phyloP scores from a whole-genome alignment of 2,329 filamentous ascomycete species.

The Colletotrichum sp. region DNA sequence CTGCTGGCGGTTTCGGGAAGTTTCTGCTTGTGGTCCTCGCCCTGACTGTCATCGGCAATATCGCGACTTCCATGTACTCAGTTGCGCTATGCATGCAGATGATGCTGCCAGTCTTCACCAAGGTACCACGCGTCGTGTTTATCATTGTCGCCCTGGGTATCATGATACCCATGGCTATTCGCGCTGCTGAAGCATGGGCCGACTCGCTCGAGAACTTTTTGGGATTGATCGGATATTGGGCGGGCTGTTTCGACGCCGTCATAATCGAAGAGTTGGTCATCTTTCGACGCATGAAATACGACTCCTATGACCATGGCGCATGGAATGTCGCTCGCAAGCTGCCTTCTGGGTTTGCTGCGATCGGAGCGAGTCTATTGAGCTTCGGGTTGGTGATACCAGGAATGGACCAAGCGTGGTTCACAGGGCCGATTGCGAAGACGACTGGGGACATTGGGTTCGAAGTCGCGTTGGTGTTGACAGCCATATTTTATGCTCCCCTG shows the following conservation, averaged over 20 bases:
- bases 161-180: constrained; percentile 46
- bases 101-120: constrained; percentile 36
- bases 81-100: constrained; percentile 45
- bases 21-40: constrained; percentile 41
- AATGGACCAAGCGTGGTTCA: constrained; percentile 49
- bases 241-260: constrained; percentile 45
- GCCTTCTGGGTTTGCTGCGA: constrained; percentile 46
- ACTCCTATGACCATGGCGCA: constrained; percentile 44
- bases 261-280: constrained; percentile 46
- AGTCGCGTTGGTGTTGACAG: constrained; percentile 44
- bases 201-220: constrained; percentile 48
- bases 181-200: constrained; percentile 43
- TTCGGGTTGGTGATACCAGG: constrained; percentile 46
- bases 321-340: constrained; percentile 49
- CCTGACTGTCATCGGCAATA: constrained; percentile 41
- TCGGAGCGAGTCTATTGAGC: constrained; percentile 47
- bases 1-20: constrained; percentile 37
- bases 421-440: constrained; percentile 44
- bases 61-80: constrained; percentile 42
- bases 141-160: constrained; percentile 42
- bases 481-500: constrained; percentile 45
- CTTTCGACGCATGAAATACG: constrained; percentile 45
- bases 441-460: constrained; percentile 53
- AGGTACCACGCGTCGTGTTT: constrained; percentile 46
- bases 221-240: constrained; percentile 51